phyloP scores from a whole-genome alignment of 768 basidiomycete genomes.

The Hypholoma fasciculare region DNA sequence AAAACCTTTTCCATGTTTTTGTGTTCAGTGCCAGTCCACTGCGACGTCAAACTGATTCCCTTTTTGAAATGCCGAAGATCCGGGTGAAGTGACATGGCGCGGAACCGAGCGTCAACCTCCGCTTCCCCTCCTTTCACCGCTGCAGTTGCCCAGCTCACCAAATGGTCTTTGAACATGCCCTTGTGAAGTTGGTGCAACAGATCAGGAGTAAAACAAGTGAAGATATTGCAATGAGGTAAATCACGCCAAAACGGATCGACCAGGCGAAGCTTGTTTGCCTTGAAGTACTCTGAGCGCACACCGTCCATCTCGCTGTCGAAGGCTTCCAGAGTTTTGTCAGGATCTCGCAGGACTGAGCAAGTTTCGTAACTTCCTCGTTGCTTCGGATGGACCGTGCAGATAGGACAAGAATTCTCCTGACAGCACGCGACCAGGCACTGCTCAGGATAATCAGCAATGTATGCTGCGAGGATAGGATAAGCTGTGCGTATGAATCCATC shows the following conservation, averaged over 20 bases:
- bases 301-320: too few species aligned
- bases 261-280: conserved; percentile 9
- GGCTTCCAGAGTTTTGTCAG: too few species aligned
- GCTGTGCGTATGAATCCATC: neutral
- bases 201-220: conserved; percentile 39
- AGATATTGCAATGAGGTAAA: conserved; percentile 42
- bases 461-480: too few species aligned
- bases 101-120: conserved; percentile 11
- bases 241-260: conserved; percentile 39
- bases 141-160: neutral
- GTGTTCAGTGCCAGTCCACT: conserved; percentile 45
- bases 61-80: conserved; percentile 39
- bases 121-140: too few species aligned
- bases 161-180: conserved; percentile 47
- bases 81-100: conserved; percentile 10
- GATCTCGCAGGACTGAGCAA: too few species aligned
- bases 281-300: conserved; percentile 4
- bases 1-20: conserved; percentile 38
- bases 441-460: too few species aligned
- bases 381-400: too few species aligned
- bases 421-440: too few species aligned
- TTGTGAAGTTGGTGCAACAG: conserved; percentile 51
- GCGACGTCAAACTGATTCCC: conserved; percentile 38
- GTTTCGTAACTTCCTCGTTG: too few species aligned
- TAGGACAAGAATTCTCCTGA: too few species aligned